Conservation (phyloP, 2,329 filamentous ascomycete genomes). For the Talaromyces funiculosus region DNA sequence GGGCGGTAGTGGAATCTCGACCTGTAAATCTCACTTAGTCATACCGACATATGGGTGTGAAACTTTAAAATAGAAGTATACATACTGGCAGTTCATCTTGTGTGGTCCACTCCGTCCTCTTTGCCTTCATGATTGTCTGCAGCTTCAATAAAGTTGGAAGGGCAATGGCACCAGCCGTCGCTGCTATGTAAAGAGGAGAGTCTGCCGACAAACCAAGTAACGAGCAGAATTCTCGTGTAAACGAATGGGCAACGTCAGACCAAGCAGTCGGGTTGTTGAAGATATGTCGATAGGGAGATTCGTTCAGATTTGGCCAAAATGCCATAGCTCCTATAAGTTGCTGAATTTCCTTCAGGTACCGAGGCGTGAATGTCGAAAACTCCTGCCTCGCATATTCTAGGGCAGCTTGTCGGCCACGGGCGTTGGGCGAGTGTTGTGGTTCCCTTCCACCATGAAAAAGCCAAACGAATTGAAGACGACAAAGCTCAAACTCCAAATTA, state of each 20-base stretch:
- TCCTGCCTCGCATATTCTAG: constrained; percentile 68
- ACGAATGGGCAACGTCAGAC: constrained; percentile 76
- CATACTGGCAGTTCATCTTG: constrained; percentile 82
- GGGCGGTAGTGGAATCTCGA: constrained; percentile 61
- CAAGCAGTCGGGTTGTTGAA: constrained; percentile 74
- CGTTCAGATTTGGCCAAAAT: constrained; percentile 66
- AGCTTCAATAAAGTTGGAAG: constrained; percentile 85
- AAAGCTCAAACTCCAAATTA: constrained; percentile 92
- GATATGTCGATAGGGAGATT: constrained; percentile 71
- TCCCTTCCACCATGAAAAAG: constrained; percentile 67
- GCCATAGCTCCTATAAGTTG: constrained; percentile 76
- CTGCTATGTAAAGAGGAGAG: constrained; percentile 86
- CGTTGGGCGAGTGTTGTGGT: constrained; percentile 37
- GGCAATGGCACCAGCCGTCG: constrained; percentile 86
- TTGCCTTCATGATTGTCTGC: constrained; percentile 77
- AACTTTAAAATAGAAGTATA: constrained; percentile 40
- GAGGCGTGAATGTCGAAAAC: constrained; percentile 67
- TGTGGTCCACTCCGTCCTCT: constrained; percentile 91
- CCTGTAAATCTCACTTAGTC: constrained; percentile 31
- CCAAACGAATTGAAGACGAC: constrained; percentile 82
- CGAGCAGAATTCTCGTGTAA: constrained; percentile 91
- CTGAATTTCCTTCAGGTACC: constrained; percentile 74
- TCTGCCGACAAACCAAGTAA: constrained; percentile 83
- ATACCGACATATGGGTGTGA: neutral
- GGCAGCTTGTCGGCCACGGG: constrained; percentile 46